Evolutionary conservation across 78 protist species (phyloP), one percentile per base, ranked within the genome.

Genomic region (Emiliania huxleyi): DNA sequence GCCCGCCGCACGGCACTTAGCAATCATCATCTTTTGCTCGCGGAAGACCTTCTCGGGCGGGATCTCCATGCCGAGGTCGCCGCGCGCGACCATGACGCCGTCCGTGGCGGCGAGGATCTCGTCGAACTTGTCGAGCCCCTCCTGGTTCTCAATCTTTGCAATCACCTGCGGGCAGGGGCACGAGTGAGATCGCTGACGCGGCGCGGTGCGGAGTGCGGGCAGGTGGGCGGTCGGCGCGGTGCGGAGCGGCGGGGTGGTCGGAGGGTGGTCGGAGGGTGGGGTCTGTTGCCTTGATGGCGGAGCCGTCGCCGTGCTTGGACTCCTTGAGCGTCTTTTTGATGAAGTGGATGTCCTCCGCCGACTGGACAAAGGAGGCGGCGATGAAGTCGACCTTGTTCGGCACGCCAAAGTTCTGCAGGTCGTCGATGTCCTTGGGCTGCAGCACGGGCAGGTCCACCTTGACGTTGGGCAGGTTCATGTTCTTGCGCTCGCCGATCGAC

Each of bases 31-130:
- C 95, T 98, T 98, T 90, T 98, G 99, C 73, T 92, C 96, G 44
- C 62, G 55, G 22, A 96, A 91, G 23, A 98, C 98, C 75, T 96
- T 95, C 89, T 91, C 94, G 33, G 71, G 56, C 48, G 98, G 97
- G 19, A 98, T 92, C 93, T 97, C 98, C 40, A 96, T 91, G 48
- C 98, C 98, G 25, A 98, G 95, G 55, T 98, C 99, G 25, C 99
- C 99, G 33, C 99, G 96, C 29, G 99, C 99, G 0, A 98, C 99
- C 99, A 98, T 98, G 69, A 96, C 69, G 44, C 97, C 99, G 91
- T 97, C 98, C 15, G 94, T 33, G 21, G 2, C 96, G 38, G 0
- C 90, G 21, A 98, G 89, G 87, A 98, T 98, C 48, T 96, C 95
- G 79, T 95, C 90, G 15, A 97, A 94, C 87, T 95, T 95, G 90